Evolutionary conservation across 306 rosid genomes (phyloP).

Genomic region (Prosopis cineraria): DNA sequence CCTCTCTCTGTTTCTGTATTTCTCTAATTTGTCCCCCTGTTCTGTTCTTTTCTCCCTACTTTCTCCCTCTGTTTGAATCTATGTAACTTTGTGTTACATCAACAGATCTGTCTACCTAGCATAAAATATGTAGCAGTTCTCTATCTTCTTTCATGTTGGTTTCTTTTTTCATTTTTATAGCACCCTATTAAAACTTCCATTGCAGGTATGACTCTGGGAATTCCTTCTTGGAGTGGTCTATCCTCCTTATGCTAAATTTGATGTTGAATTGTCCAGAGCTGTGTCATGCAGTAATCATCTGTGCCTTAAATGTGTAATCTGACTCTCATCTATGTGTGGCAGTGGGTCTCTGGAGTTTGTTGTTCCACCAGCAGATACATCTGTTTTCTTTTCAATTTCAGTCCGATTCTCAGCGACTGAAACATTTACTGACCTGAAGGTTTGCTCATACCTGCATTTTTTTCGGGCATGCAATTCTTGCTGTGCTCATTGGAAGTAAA

Average conservation of each 20-base stretch:
- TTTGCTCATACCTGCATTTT: conserved; percentile 34
- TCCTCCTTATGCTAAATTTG: no score
- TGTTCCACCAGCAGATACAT: no score
- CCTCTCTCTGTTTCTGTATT: no score
- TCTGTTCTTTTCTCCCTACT: no score
- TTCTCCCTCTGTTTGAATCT: neutral
- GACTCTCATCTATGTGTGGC: conserved; percentile 39
- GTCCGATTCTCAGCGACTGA: conserved; percentile 72
- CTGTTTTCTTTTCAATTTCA: no score
- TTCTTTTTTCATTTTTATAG: neutral
- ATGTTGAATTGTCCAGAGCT: no score
- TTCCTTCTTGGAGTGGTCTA: no score
- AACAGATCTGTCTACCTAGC: no score
- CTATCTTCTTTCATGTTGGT: neutral
- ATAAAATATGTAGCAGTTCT: no score
- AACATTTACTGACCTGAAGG: conserved; percentile 91
- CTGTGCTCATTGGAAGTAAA: neutral
- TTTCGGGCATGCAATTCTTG: neutral
- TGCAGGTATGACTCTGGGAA: conserved; percentile 87
- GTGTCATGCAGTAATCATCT: neutral
- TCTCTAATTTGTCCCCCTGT: no score
- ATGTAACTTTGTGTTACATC: no score
- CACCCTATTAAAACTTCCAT: conserved; percentile 21
- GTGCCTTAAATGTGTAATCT: conserved; percentile 20
- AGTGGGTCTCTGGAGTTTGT: conserved; percentile 96